Evolutionary conservation across 805 yeast species (phyloP), one percentile per base, ranked within the genome.

Genomic region (Kregervanrija pseudodelftensis): DNA sequence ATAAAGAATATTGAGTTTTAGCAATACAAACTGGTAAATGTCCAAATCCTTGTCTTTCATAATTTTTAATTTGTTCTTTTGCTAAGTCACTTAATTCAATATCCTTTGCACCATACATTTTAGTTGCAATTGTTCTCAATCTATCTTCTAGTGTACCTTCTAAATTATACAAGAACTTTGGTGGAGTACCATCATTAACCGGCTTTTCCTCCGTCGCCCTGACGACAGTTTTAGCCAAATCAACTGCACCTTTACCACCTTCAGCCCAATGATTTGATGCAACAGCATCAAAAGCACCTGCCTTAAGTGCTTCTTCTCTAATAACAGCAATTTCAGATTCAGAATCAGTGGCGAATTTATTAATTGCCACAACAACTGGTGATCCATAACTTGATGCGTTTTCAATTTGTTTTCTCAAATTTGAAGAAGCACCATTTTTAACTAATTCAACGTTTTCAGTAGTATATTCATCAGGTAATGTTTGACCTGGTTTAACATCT

Each of bases 231-330:
- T 78, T 56, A 40, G 93, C 95, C 54, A 85, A 70, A 45, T 77
- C 80, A 46, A 82, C 73, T 2, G 95, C 88, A 56, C 95, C 95
- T 50, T 65, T 68, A 58, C 95, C 95, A 70, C 95, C 95, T 67
- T 81, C 77, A 59, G 82, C 89, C 91, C 91, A 85, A 62, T 85
- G 95, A 73, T 85, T 82, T 28, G 90, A 80, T 41, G 80, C 83
- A 53, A 85, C 81, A 16, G 93, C 91, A 57, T 79, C 89, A 40
- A 64, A 65, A 30, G 93, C 95, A 61, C 95, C 95, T 10, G 90
- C 90, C 60, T 76, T 76, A 54, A 81, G 60, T 2, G 93, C 76
- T 55, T 75, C 80, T 59, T 80, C 75, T 58, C 71, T 80, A 50
- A 85, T 82, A 37, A 82, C 72, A 48, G 76, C 82, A 56, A 81